Evolutionary conservation across 345 rosid genomes (phyloP).

Genomic region (Populus davidiana): DNA sequence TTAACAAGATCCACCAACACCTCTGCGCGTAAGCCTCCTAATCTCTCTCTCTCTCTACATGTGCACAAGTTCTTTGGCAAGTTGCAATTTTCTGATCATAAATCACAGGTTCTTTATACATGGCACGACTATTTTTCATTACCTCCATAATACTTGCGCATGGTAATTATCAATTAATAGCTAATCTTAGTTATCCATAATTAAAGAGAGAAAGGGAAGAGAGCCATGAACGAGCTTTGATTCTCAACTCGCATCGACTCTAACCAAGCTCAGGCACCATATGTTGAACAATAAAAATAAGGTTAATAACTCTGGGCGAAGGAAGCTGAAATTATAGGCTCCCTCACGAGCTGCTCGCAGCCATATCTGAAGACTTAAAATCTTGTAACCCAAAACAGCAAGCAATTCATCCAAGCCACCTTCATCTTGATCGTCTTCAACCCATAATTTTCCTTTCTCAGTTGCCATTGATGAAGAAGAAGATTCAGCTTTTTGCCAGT

Average conservation of each 20-base stretch:
- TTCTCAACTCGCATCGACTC: too few relatives aligned
- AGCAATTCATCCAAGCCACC: conserved; percentile 34
- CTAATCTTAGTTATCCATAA: too few relatives aligned
- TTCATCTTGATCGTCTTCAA: conserved; percentile 43
- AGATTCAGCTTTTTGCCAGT: conserved; percentile 3
- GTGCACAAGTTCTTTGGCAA: neutral
- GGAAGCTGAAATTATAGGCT: too few relatives aligned
- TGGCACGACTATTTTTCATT: too few relatives aligned
- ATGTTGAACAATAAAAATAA: too few relatives aligned
- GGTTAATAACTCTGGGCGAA: too few relatives aligned
- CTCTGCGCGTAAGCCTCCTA: conserved; percentile 64
- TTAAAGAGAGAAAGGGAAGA: too few relatives aligned
- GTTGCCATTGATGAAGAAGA: conserved; percentile 32
- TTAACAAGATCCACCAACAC: conserved; percentile 73
- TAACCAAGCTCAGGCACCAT: too few relatives aligned
- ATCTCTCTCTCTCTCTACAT: neutral
- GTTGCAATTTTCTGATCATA: neutral
- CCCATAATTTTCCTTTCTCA: conserved; percentile 38
- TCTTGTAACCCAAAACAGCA: conserved; percentile 29
- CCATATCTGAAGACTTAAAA: conserved; percentile 29
- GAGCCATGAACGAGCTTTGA: too few relatives aligned
- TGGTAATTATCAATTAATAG: conserved; percentile 21
- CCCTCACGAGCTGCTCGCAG: neutral
- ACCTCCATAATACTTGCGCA: conserved; percentile 23
- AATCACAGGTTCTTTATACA: neutral